phyloP scores from a whole-genome alignment of 139 green algal species.

The Limnomonas spitsbergensis region DNA sequence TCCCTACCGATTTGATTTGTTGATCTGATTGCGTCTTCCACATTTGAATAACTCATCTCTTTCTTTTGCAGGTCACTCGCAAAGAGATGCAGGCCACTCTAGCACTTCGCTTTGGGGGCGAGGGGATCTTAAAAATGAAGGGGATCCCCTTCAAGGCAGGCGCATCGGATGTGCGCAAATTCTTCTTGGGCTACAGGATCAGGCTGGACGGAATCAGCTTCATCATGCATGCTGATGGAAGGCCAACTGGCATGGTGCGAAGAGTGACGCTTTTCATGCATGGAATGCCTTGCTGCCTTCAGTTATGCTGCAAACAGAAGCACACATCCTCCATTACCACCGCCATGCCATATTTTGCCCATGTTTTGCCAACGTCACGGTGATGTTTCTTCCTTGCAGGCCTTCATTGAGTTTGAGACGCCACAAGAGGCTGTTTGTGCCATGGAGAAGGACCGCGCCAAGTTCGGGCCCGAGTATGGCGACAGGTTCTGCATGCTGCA shows the following conservation, averaged over 20 bases:
- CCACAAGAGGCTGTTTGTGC: conserved; percentile 59
- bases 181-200: conserved; percentile 59
- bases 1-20: neutral
- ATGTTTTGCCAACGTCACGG: no score
- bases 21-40: neutral
- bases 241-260: conserved; percentile 64
- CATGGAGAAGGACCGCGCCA: conserved; percentile 69
- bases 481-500: conserved; percentile 77
- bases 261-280: no score
- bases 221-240: conserved; percentile 70
- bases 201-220: conserved; percentile 61
- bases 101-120: conserved; percentile 60
- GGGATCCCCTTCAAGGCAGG: conserved; percentile 67
- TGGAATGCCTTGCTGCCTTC: no score
- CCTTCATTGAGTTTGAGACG: conserved; percentile 82
- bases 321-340: no score
- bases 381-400: no score
- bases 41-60: neutral
- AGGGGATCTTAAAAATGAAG: conserved; percentile 72
- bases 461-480: conserved; percentile 68
- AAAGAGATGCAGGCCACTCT: conserved; percentile 69
- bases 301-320: no score
- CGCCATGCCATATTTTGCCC: no score
- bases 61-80: conserved; percentile 47
- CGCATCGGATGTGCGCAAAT: conserved; percentile 42